These are phyloP conservation scores for Paraurostyla sp. DNA, from an alignment of 73 alveolate genomes.

Conservation along the genomic window DNA sequence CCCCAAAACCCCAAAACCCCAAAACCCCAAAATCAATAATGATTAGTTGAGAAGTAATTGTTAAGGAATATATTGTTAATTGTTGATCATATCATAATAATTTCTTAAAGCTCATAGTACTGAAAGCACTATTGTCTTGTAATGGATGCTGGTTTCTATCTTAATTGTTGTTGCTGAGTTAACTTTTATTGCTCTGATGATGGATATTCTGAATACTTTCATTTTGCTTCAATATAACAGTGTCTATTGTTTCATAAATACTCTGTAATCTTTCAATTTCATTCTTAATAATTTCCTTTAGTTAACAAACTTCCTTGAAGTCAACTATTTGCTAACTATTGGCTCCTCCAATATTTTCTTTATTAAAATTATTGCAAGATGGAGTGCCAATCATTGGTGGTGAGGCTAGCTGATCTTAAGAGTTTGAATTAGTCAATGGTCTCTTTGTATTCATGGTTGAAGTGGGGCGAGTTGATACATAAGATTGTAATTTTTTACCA, in stretches of 20 bases:
- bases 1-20: too few species aligned
- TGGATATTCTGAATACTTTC: neutral
- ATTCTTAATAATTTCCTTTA: constrained; percentile 6
- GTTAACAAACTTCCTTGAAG: neutral
- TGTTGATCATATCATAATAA: too few species aligned
- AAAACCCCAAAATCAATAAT: too few species aligned
- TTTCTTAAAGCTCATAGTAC: constrained; percentile 34
- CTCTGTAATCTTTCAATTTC: constrained; percentile 21
- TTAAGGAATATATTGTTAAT: too few species aligned
- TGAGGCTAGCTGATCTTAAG: neutral
- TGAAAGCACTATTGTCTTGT: constrained; percentile 13
- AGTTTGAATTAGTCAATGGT: constrained; percentile 1
- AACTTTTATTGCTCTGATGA: neutral
- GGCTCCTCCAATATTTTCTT: neutral
- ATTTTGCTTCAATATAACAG: neutral
- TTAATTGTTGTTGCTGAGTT: neutral
- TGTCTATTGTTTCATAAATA: constrained; percentile 25
- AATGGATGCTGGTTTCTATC: neutral
- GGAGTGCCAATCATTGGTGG: neutral
- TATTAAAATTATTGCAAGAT: neutral
- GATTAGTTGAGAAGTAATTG: too few species aligned
- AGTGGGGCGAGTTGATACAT: constrained; percentile 17
- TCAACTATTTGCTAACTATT: too few species aligned
- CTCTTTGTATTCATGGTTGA: constrained; percentile 36
- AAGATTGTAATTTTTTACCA: neutral